phyloP scores from a whole-genome alignment of 805 yeast species.

The Lachancea thermotolerans region DNA sequence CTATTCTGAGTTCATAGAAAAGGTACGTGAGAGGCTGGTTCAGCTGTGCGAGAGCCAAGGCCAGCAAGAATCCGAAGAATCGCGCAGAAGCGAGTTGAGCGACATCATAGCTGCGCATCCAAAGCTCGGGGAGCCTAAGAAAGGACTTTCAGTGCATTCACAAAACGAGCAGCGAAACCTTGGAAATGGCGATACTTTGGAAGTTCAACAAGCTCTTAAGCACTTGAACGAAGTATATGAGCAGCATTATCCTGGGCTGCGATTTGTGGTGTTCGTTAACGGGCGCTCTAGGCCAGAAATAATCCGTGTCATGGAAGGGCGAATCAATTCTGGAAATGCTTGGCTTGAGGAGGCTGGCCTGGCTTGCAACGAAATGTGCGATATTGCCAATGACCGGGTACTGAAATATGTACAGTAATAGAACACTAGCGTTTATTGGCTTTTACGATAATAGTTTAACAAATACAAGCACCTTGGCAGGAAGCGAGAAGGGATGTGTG shows the following conservation, averaged over 20 bases:
- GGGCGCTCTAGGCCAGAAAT: constrained; percentile 65
- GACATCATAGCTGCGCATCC: constrained; percentile 88
- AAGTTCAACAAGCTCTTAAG: constrained; percentile 41
- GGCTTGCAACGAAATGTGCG: constrained; percentile 86
- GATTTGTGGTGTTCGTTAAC: constrained; percentile 85
- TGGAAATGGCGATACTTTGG: constrained; percentile 37
- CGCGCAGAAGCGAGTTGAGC: constrained; percentile 24
- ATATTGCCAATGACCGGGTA: constrained; percentile 77
- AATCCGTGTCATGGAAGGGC: constrained; percentile 51
- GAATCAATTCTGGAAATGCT: constrained; percentile 37
- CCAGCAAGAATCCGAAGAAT: constrained; percentile 15
- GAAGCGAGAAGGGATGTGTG: not conserved
- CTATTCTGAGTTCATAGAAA: constrained; percentile 40
- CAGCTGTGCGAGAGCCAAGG: constrained; percentile 27
- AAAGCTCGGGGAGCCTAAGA: constrained; percentile 62
- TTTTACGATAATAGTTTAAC: not conserved
- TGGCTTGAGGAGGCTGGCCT: constrained; percentile 48
- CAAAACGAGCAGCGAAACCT: constrained; percentile 64
- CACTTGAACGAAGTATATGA: constrained; percentile 60
- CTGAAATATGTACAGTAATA: constrained; percentile 36
- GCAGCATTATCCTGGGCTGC: constrained; percentile 54
- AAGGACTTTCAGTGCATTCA: constrained; percentile 57
- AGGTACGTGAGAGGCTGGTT: constrained; percentile 35
- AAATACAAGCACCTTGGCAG: not conserved
- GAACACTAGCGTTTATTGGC: not conserved